Conservation (phyloP, 306 rosid genomes). For the Lithocarpus polystachyus region DNA sequence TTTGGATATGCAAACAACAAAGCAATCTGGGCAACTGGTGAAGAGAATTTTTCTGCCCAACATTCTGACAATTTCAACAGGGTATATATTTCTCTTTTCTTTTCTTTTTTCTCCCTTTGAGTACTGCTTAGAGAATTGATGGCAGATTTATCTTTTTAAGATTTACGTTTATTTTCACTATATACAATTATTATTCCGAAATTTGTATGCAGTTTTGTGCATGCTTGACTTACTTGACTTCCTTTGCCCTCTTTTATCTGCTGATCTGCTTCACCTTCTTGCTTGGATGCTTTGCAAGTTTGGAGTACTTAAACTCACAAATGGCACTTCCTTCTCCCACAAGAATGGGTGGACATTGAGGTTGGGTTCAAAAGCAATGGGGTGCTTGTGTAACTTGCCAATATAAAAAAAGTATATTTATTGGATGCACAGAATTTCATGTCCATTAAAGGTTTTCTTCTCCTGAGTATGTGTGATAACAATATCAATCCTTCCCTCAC, state of each 20-base stretch:
- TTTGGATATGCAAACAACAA: constrained; percentile 53
- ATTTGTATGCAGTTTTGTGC: neutral
- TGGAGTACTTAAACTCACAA: neutral
- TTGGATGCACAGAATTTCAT: neutral
- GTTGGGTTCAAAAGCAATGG: too few species aligned
- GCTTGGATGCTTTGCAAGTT: neutral
- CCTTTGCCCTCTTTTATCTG: neutral
- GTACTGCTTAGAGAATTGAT: neutral
- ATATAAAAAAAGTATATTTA: too few species aligned
- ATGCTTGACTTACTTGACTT: neutral
- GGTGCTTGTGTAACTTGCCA: too few species aligned
- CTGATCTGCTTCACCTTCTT: neutral
- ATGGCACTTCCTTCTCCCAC: neutral
- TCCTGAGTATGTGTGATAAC: neutral
- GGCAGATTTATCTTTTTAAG: neutral
- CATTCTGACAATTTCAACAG: constrained; percentile 34
- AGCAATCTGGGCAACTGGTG: constrained; percentile 25
- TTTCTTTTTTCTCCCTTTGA: neutral
- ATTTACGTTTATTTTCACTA: neutral
- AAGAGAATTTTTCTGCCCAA: constrained; percentile 34
- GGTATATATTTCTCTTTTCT: constrained; percentile 33
- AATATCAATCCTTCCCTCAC: constrained; percentile 1
- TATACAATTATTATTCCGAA: neutral
- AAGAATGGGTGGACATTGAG: too few species aligned
- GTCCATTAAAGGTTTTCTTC: neutral